Base-by-base conservation (phyloP, 352 stramenopile genomes). In the Phytophthora pistaciae region DNA sequence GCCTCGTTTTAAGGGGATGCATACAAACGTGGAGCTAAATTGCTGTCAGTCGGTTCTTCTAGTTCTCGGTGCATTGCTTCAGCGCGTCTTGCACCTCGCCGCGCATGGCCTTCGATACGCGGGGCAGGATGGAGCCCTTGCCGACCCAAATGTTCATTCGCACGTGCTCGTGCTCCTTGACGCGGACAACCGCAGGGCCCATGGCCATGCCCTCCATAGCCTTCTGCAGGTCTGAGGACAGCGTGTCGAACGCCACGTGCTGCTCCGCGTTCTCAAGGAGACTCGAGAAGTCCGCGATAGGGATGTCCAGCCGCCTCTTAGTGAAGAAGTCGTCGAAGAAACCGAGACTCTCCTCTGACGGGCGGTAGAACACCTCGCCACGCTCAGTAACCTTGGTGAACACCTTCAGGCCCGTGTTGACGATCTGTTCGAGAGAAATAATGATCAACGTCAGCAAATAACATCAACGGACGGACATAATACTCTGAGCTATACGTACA, bases 361-460 rank as follows among this genome's bases (percentile, higher is more conserved):
- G 81, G 3, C 94, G 91, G 67, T 97, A 98, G 61, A 88, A 93
- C 11, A 84, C 84, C 55, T 94, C 80, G 3, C 83, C 82, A 20
- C 76, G 68, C 29, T 92, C 83, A 2, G 77, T 88, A 33, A 89
- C 72, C 56, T 96, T 97, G 14, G 88, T 87, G 60, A 98, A 98
- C 4, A 96, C 85, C 65, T 95, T 95, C 58, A 98, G 87, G 5
- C 94, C 94, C 50, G 91, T 97, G 72, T 98, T 96, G n/a, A 98
- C 88, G 64, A 98, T 93, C 85, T 97, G 64, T 68, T 62, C 23
- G 52, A 7, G 29, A 25, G 38, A 53, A 42, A 40, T 13, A 25
- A 9, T 36, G 23, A 44, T 60, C 6, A 23, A 29, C 8, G 42
- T 25, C 5, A 57, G n/a, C 33, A 25, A 42, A 52, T 20, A 42